Conservation (phyloP, 495 filamentous ascomycete genomes). For the Penicillium psychrofluorescens region DNA sequence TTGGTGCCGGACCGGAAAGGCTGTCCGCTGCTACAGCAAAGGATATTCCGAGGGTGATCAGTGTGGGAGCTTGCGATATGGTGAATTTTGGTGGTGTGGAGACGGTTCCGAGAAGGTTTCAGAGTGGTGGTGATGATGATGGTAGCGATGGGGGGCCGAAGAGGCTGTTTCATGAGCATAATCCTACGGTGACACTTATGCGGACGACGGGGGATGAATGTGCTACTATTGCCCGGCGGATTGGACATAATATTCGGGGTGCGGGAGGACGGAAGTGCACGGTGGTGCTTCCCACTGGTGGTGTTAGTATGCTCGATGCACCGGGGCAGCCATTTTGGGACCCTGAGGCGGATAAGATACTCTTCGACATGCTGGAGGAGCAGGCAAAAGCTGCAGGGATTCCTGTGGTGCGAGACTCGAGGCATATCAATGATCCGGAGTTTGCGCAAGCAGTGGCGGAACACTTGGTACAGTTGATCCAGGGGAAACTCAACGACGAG, state of each 20-base stretch:
- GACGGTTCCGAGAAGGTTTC: slow-evolving; percentile 45
- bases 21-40: slow-evolving; percentile 44
- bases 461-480: slow-evolving; percentile 11
- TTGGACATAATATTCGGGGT: slow-evolving; percentile 42
- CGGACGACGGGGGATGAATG: slow-evolving; percentile 50
- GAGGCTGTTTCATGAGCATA: slow-evolving; percentile 54
- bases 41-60: slow-evolving; percentile 55
- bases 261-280: not conserved
- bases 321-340: slow-evolving; percentile 34
- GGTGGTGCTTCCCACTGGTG: slow-evolving; percentile 50
- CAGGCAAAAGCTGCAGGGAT: slow-evolving; percentile 32
- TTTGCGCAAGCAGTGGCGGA: slow-evolving; percentile 28
- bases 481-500: not conserved
- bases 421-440: slow-evolving; percentile 38
- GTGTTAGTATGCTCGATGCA: slow-evolving; percentile 37
- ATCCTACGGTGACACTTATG: slow-evolving; percentile 58
- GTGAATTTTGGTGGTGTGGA: slow-evolving; percentile 54
- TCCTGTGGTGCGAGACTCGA: slow-evolving; percentile 21
- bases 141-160: not conserved
- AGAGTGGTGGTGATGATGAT: slow-evolving; percentile 3
- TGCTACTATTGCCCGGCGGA: slow-evolving; percentile 39
- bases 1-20: slow-evolving; percentile 47
- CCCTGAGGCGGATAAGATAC: slow-evolving; percentile 32
- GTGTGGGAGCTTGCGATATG: slow-evolving; percentile 61
- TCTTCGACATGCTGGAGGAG: slow-evolving; percentile 38